Conservation (phyloP, 129 eudicot genomes). For the Flaveria brownii region DNA sequence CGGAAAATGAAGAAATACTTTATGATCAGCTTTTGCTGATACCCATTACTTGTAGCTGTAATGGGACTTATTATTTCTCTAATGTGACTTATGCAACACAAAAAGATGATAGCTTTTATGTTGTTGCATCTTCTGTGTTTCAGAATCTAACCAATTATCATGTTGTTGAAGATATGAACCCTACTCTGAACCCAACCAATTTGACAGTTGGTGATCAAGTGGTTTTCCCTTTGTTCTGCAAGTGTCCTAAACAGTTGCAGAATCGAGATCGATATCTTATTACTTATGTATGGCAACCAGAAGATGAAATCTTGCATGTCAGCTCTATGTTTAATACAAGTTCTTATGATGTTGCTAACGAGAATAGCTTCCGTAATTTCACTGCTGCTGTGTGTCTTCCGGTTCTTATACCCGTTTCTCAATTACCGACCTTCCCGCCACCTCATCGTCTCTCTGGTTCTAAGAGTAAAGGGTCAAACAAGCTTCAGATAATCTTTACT, state of each 20-base stretch:
- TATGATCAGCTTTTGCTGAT: constrained; percentile 61
- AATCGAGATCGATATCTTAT: constrained; percentile 45
- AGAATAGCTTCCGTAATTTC: constrained; percentile 59
- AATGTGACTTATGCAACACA: constrained; percentile 53
- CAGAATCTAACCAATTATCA: constrained; percentile 59
- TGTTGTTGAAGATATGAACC: constrained; percentile 61
- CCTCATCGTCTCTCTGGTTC: constrained; percentile 29
- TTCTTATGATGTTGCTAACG: constrained; percentile 37
- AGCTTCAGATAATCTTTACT: constrained; percentile 20
- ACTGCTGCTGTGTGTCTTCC: constrained; percentile 66
- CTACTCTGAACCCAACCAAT: constrained; percentile 47
- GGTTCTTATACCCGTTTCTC: constrained; percentile 56
- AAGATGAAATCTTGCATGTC: constrained; percentile 49
- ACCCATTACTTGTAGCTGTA: constrained; percentile 61
- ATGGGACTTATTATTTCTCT: constrained; percentile 49
- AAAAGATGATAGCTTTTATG: constrained; percentile 63
- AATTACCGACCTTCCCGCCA: constrained; percentile 46
- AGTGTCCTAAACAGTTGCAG: constrained; percentile 49
- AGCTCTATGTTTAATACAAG: constrained; percentile 57
- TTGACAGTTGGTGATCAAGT: constrained; percentile 59
- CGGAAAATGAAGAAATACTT: constrained; percentile 47
- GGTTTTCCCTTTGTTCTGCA: constrained; percentile 69
- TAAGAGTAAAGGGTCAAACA: constrained; percentile 28
- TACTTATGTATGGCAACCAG: constrained; percentile 82
- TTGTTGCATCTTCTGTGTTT: constrained; percentile 53